Conservation (phyloP, 1,139 yeast species). For the Suhomyces wounanorum region DNA sequence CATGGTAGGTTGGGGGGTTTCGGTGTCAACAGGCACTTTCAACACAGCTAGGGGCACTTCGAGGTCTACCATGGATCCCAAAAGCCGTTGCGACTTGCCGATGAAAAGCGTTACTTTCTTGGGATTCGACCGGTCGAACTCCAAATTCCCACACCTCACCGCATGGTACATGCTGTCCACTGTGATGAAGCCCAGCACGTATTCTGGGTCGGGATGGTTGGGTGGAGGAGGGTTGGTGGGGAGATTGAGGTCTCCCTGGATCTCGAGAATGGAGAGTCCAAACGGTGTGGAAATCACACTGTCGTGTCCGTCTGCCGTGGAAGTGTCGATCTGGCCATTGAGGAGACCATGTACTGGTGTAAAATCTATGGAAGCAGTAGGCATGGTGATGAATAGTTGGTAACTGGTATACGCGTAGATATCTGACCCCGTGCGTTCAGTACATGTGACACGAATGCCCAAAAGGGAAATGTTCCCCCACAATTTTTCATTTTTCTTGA, state of each 20-base stretch:
- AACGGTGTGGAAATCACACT: conserved; percentile 49
- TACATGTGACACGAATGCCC: too few species aligned
- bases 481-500: too few species aligned
- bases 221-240: conserved; percentile 44
- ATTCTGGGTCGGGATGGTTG: conserved; percentile 24
- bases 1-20: conserved; percentile 23
- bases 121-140: conserved; percentile 46
- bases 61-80: conserved; percentile 57
- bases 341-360: conserved; percentile 25
- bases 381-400: conserved; percentile 12
- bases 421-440: not conserved
- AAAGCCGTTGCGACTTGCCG: conserved; percentile 65
- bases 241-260: conserved; percentile 67
- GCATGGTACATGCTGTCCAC: conserved; percentile 47
- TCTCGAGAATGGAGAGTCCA: conserved; percentile 64
- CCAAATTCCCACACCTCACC: conserved; percentile 59
- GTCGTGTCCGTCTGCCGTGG: conserved; percentile 4
- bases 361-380: conserved; percentile 33
- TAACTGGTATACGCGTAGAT: not conserved
- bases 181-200: conserved; percentile 30
- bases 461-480: too few species aligned
- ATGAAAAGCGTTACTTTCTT: conserved; percentile 56
- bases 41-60: conserved; percentile 65
- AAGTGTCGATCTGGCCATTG: conserved; percentile 6
- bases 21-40: conserved; percentile 35